phyloP scores from a whole-genome alignment of 768 basidiomycete genomes.

The Candolleomyces eurysporus region DNA sequence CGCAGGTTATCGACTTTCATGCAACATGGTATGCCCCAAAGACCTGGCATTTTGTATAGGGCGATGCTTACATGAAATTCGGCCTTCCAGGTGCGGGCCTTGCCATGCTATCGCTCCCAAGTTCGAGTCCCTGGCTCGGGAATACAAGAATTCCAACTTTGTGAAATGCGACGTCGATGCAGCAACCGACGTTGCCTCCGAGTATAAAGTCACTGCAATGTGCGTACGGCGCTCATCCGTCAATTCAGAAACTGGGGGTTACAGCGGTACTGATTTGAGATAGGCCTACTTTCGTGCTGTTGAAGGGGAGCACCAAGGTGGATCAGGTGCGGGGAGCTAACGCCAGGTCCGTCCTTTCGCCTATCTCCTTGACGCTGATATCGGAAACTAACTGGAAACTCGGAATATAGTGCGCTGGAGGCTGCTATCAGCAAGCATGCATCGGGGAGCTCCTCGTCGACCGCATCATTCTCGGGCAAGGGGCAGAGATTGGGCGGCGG shows the following conservation, averaged over 20 bases:
- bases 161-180: constrained; percentile 81
- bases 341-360: constrained; percentile 43
- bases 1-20: constrained; percentile 83
- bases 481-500: constrained; percentile 71
- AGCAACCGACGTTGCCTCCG: constrained; percentile 61
- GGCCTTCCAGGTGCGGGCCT: constrained; percentile 65
- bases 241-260: background rate
- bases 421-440: constrained; percentile 55
- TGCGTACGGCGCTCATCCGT: constrained; percentile 26
- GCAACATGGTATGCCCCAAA: constrained; percentile 64
- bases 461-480: constrained; percentile 62
- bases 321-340: constrained; percentile 76
- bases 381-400: background rate
- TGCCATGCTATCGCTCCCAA: constrained; percentile 81
- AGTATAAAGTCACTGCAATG: constrained; percentile 74
- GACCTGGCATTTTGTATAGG: background rate
- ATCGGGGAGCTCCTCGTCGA: constrained; percentile 27
- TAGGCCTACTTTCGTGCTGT: constrained; percentile 85
- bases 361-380: background rate
- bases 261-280: background rate
- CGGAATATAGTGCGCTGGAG: constrained; percentile 55
- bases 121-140: constrained; percentile 66
- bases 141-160: constrained; percentile 74
- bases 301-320: constrained; percentile 64
- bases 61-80: background rate